Evolutionary conservation across 768 basidiomycete genomes (phyloP), one percentile per base, ranked within the genome.

Genomic region (Roridomyces roridus): DNA sequence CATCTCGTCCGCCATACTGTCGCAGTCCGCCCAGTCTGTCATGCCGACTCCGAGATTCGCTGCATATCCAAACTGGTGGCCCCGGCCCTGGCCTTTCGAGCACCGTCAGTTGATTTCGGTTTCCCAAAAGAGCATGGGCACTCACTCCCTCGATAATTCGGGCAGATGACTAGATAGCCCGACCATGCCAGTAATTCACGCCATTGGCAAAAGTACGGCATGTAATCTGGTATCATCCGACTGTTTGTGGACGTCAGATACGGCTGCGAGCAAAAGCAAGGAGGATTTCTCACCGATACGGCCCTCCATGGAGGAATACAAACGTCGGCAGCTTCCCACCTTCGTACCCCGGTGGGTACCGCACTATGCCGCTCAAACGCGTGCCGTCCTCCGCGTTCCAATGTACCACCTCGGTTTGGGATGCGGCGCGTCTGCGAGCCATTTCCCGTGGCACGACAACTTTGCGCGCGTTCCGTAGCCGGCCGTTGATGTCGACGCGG

Each of bases 181-280:
- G 70, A 67, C 49, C 66, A 70, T 6, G 73, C 71, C 17, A 72
- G 60, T 34, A 72, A 54, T 40, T 75, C 74, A 11, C 74, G 67
- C 74, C 74, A 75, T 55, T 72, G 72, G 57, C 73, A 72, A 55
- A 72, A 73, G 43, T 75, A 74, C 23, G 72, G 73, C 74, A 75
- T 75, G 57, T 73, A 75, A 62, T 75, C 74, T 37, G 57, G 56
- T 29, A 58, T 59, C 56, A 58, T 60, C 3, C 54, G 54, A 14
- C 57, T 55, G 50, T 59, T 46, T n/a, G 23, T 26, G 29, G 18
- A n/a, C n/a, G 18, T 50, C 51, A 55, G 46, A 15, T 18, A 39
- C 26, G 25, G 31, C 0, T 23, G 23, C 17, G 43, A 56, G 35
- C 36, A 35, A 20, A 47, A n/a, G n/a, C n/a, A n/a, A n/a, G 43